These are phyloP conservation scores for Tricholoma matsutake DNA, from an alignment of 768 basidiomycete species.

Conservation along the genomic window DNA sequence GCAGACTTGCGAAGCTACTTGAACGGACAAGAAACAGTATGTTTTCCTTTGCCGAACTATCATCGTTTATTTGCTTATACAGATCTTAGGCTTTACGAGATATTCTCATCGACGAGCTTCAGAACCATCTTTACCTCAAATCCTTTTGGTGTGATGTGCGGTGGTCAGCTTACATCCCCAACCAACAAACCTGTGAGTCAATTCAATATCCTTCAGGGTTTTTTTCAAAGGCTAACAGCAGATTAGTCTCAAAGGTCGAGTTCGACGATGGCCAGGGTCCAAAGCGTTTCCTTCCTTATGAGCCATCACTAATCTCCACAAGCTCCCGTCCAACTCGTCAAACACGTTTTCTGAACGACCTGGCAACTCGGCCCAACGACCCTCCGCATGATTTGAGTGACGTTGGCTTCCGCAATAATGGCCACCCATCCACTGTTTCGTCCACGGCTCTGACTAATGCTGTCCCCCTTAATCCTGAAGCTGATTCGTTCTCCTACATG, in stretches of 20 bases:
- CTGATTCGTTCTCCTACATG: slow-evolving; percentile 90
- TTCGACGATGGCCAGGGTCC: slow-evolving; percentile 51
- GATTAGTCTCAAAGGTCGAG: slow-evolving; percentile 62
- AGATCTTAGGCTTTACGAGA: slow-evolving; percentile 75
- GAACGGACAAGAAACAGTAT: slow-evolving; percentile 78
- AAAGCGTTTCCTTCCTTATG: slow-evolving; percentile 25
- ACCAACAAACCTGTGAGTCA: slow-evolving; percentile 70
- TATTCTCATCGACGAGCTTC: slow-evolving; percentile 92
- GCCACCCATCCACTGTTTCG: slow-evolving; percentile 11
- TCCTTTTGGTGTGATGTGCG: slow-evolving; percentile 94
- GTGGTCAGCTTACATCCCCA: slow-evolving; percentile 81
- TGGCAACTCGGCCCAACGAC: slow-evolving; percentile 74
- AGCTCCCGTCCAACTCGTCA: slow-evolving; percentile 47
- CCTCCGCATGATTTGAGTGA: slow-evolving; percentile 65
- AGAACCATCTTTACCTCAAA: slow-evolving; percentile 96
- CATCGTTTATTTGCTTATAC: background rate
- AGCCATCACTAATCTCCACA: slow-evolving; percentile 38
- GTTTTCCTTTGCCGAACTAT: slow-evolving; percentile 11
- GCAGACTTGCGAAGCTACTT: slow-evolving; percentile 86
- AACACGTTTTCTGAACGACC: slow-evolving; percentile 58
- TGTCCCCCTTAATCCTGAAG: slow-evolving; percentile 67
- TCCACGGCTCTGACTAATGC: slow-evolving; percentile 17
- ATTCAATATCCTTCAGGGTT: background rate
- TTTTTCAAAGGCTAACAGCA: background rate
- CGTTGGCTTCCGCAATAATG: slow-evolving; percentile 26